Evolutionary conservation across 352 stramenopile species (phyloP), one percentile per base, ranked within the genome.

Genomic region (Phytophthora ramorum): DNA sequence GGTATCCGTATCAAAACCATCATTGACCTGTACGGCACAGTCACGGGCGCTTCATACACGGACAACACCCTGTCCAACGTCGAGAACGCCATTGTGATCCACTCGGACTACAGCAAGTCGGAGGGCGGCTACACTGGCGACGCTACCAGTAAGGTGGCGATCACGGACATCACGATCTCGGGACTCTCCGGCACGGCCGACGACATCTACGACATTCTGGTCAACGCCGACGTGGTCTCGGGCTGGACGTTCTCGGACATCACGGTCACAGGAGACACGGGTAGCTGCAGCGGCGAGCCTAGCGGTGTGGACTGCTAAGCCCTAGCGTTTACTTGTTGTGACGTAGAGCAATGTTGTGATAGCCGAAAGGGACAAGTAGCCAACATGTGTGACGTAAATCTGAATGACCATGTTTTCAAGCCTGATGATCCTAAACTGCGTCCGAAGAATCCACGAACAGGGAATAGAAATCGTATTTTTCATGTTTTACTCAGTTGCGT

Each of bases 31-130:
- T 63, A 69, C 46, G 61, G 61, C 35, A 52, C 49, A n/a, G 61
- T 69, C 19, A 51, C 48, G 7, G 48, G 58, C 10, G 47, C 58
- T 16, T 57, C 16, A 6, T 69, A 69, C 61, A 61, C 59, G 12
- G 47, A 50, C 38, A 64, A 64, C 57, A 57, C 45, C 1, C 17
- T 64, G 1, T n/a, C 40, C 6, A 69, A 73, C 49, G 35, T 48
- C 32, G 63, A 69, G 63, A 66, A 74, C 57, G 69, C 62, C 9
- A 71, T 74, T 55, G 64, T 74, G 22, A 61, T 74, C 30, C 62
- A 74, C 63, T 68, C 63, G 41, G 64, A 70, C 53, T 76, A 73
- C 57, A 70, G 47, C 60, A 69, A 73, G 52, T 52, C 46, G 12
- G 60, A 76, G 34, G 58, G 58, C 24, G 60, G 52, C 32, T 69